A percentile compares a stretch with the other conserved stretches of the same genome.
These are phyloP conservation scores for Ascodesmis nigricans DNA, from an alignment of 495 filamentous ascomycete genomes.

Conservation along the genomic window DNA sequence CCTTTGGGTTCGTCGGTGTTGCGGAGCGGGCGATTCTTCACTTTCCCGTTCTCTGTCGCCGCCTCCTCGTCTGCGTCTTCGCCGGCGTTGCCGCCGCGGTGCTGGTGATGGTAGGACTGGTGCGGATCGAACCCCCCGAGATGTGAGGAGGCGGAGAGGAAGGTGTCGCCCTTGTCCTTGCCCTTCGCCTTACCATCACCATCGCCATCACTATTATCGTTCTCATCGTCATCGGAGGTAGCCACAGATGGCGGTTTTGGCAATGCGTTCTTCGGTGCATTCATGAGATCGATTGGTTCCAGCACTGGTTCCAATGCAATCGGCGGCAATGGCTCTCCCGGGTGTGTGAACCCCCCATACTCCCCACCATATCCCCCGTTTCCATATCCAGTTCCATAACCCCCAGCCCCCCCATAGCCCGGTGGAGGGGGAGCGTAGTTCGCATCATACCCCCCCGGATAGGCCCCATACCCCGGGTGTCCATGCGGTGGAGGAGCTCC, in stretches of 20 bases:
- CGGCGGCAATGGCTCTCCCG: too few species aligned
- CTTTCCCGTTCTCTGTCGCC: background rate
- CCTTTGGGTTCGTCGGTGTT: conserved; percentile 1
- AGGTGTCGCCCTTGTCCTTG: conserved; percentile 1
- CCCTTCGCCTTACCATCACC: conserved; percentile 7
- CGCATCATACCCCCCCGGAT: too few species aligned
- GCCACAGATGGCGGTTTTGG: conserved; percentile 7
- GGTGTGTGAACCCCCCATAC: too few species aligned
- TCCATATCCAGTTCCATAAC: too few species aligned
- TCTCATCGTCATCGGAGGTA: background rate
- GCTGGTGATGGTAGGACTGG: background rate
- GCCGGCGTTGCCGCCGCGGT: background rate
- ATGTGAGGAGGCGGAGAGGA: background rate
- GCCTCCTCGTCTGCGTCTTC: conserved; percentile 1
- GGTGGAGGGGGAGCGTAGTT: too few species aligned
- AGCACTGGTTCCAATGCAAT: background rate
- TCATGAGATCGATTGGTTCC: conserved; percentile 3
- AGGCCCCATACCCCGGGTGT: too few species aligned
- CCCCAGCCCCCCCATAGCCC: too few species aligned
- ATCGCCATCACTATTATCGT: too few species aligned
- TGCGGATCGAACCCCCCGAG: conserved; percentile 1
- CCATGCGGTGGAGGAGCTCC: too few species aligned
- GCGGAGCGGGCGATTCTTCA: conserved; percentile 1
- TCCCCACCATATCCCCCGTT: too few species aligned
- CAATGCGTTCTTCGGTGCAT: conserved; percentile 5